Percentiles rank a stretch among this genome's conserved stretches.
These are phyloP conservation scores for Kwoniella heveanensis DNA, from an alignment of 768 basidiomycete species.

Conservation along the genomic window DNA sequence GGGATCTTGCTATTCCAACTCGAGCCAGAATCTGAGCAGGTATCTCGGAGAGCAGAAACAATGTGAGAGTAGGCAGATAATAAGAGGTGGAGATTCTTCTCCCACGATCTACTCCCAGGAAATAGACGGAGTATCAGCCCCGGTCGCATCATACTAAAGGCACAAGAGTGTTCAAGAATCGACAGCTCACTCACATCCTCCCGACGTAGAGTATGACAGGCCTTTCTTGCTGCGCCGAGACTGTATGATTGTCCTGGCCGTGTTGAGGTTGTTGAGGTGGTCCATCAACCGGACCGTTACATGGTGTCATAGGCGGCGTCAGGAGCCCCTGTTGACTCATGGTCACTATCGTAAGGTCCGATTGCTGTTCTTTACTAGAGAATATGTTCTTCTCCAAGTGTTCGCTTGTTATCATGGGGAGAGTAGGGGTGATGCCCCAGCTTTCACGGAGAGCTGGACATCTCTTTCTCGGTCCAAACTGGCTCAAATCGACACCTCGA, in stretches of 20 bases:
- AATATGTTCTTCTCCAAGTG: neutral
- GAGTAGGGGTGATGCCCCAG: slow-evolving; percentile 51
- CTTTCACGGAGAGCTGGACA: slow-evolving; percentile 41
- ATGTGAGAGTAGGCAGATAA: slow-evolving; percentile 56
- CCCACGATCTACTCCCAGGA: slow-evolving; percentile 52
- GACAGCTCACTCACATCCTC: slow-evolving; percentile 52
- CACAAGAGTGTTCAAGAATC: too few relatives aligned
- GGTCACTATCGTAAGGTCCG: neutral
- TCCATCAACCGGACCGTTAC: slow-evolving; percentile 13
- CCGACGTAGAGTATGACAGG: slow-evolving; percentile 57
- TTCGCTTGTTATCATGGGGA: slow-evolving; percentile 1
- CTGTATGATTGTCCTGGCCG: neutral
- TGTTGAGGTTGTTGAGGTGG: neutral
- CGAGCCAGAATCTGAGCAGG: too few relatives aligned
- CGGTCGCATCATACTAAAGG: too few relatives aligned
- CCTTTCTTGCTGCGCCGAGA: slow-evolving; percentile 15
- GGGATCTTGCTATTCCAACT: slow-evolving; percentile 25
- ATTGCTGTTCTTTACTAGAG: too few relatives aligned
- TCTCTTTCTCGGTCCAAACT: slow-evolving; percentile 55
- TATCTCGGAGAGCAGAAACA: neutral
- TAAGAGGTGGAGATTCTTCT: slow-evolving; percentile 60
- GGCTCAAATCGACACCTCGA: slow-evolving; percentile 56
- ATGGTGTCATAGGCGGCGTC: slow-evolving; percentile 21
- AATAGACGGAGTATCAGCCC: neutral
- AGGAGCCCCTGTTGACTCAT: slow-evolving; percentile 11